phyloP scores from a whole-genome alignment of 1,284 basidiomycete species.

The Apiotrichum veenhuisii region DNA sequence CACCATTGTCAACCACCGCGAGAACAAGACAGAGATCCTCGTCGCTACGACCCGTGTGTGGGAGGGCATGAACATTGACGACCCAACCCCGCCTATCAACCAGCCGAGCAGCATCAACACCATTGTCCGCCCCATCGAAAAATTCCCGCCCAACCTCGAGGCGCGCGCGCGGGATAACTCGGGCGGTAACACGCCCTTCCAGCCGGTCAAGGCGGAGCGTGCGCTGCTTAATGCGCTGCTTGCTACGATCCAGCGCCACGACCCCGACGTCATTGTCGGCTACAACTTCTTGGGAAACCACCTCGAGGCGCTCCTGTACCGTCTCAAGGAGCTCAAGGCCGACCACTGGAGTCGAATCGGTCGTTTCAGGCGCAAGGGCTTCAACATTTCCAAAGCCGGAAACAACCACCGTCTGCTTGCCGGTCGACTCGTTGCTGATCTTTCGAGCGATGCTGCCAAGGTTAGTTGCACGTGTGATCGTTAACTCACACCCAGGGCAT shows the following conservation, averaged over 20 bases:
- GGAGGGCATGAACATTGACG: slow-evolving; percentile 84
- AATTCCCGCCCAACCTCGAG: slow-evolving; percentile 85
- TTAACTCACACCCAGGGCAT: slow-evolving; percentile 61
- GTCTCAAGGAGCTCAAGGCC: slow-evolving; percentile 82
- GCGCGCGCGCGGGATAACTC: slow-evolving; percentile 53
- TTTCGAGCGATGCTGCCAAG: slow-evolving; percentile 91
- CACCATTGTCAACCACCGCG: slow-evolving; percentile 90
- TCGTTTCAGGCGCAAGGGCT: slow-evolving; percentile 75
- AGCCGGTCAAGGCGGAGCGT: slow-evolving; percentile 75
- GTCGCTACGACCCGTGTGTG: slow-evolving; percentile 80
- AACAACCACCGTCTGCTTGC: slow-evolving; percentile 78
- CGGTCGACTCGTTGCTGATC: slow-evolving; percentile 85
- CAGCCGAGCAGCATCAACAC: slow-evolving; percentile 80
- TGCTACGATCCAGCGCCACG: slow-evolving; percentile 75
- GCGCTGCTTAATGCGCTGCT: slow-evolving; percentile 80
- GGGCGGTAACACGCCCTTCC: slow-evolving; percentile 66
- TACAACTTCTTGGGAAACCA: slow-evolving; percentile 92
- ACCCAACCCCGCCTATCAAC: slow-evolving; percentile 80
- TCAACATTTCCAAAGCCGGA: slow-evolving; percentile 72
- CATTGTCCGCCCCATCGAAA: slow-evolving; percentile 83
- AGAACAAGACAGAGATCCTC: slow-evolving; percentile 91
- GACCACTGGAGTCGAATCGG: slow-evolving; percentile 94
- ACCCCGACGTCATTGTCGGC: slow-evolving; percentile 92
- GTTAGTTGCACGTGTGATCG: slow-evolving; percentile 50
- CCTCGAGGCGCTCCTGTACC: slow-evolving; percentile 84